phyloP scores from a whole-genome alignment of 192 early-diverging fungal species.

The Backusella luteola region DNA sequence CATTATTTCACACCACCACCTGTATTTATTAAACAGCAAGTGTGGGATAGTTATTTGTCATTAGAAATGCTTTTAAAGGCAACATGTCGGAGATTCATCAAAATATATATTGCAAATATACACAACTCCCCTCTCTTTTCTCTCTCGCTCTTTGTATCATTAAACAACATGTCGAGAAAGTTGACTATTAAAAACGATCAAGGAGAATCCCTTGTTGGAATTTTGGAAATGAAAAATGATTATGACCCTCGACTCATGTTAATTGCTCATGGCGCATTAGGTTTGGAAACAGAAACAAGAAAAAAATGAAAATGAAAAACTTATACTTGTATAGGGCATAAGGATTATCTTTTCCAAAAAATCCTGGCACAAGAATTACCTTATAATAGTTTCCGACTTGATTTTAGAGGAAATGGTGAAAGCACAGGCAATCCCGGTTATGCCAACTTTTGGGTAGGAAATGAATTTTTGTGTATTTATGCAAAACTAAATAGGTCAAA shows the following conservation, averaged over 20 bases:
- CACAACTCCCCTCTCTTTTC: not conserved
- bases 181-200: not conserved
- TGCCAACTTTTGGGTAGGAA: slow-evolving; percentile 1
- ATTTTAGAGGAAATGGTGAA: slow-evolving; percentile 41
- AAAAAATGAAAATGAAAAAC: not conserved
- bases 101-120: not conserved
- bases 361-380: slow-evolving; percentile 32
- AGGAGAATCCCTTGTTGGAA: slow-evolving; percentile 3
- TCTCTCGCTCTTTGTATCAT: not conserved
- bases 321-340: slow-evolving; percentile 18
- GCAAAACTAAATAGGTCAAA: not conserved
- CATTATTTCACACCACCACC: not conserved
- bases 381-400: slow-evolving; percentile 37
- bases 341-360: slow-evolving; percentile 37
- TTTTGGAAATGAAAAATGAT: not conserved
- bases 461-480: not conserved
- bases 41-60: slow-evolving; percentile 3
- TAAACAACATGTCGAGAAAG: not conserved
- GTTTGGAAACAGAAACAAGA: not conserved
- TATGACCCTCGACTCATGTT: slow-evolving; percentile 13
- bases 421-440: slow-evolving; percentile 28
- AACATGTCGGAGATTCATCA: not conserved
- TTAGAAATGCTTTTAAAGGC: not conserved
- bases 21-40: not conserved
- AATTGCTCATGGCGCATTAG: slow-evolving; percentile 14